These are phyloP conservation scores for Suillus paluster DNA, from an alignment of 768 basidiomycete genomes.

Conservation along the genomic window DNA sequence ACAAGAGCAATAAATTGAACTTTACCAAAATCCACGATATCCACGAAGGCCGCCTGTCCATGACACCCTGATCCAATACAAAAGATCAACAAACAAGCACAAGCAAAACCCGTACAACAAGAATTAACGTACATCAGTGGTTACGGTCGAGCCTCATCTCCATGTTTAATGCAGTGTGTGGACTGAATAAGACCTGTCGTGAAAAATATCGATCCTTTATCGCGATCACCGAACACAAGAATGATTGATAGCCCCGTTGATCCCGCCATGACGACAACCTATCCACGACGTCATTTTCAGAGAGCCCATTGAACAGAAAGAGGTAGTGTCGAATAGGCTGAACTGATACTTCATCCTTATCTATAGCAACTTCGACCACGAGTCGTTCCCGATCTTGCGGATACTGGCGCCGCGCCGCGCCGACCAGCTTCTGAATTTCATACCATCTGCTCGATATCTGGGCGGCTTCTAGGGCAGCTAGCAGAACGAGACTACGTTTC, in stretches of 20 bases:
- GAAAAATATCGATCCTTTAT: background rate
- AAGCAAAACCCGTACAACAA: background rate
- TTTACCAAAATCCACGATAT: too few relatives aligned
- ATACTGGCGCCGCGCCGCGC: background rate
- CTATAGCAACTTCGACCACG: background rate
- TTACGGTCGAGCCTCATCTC: background rate
- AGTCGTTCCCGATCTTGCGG: background rate
- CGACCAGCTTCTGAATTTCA: background rate
- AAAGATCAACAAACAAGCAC: background rate
- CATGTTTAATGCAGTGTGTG: background rate
- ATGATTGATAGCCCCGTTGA: background rate
- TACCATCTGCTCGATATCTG: background rate
- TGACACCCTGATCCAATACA: background rate
- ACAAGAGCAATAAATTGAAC: too few relatives aligned
- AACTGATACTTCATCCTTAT: background rate
- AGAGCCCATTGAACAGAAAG: background rate
- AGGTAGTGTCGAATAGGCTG: background rate
- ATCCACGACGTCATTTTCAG: background rate
- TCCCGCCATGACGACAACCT: background rate
- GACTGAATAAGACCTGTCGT: background rate
- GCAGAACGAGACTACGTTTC: background rate
- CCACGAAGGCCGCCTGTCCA: too few relatives aligned
- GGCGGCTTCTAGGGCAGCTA: background rate
- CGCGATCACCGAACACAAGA: background rate
- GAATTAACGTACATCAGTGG: background rate